Evolutionary conservation across 176 grass and related monocot genomes (phyloP).

Genomic region (Triticum aestivum): DNA sequence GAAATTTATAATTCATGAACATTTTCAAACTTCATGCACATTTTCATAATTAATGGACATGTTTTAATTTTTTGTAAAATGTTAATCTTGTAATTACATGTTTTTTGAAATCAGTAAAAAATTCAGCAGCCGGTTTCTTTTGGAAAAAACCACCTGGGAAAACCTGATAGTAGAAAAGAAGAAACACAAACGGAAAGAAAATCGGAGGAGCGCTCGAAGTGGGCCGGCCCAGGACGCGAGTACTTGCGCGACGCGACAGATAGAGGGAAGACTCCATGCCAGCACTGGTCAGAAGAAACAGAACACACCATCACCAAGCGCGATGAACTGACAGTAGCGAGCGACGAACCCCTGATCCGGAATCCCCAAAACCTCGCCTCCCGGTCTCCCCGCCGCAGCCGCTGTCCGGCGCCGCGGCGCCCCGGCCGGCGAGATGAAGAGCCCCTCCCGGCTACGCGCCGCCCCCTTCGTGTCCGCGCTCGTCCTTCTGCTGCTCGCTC

Average conservation of each 20-base stretch:
- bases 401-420: neutral
- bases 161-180: neutral
- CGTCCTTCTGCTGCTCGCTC: constrained; percentile 17
- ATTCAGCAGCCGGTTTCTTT: neutral
- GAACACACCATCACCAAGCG: neutral
- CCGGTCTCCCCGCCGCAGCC: neutral
- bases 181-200: neutral
- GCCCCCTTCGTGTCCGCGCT: neutral
- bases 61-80: neutral
- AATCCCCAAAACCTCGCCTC: neutral
- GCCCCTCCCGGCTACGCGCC: neutral
- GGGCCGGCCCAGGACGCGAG: neutral
- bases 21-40: neutral
- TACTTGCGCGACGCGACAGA: neutral
- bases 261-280: too few species aligned
- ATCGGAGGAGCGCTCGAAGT: neutral
- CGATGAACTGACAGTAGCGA: neutral
- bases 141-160: neutral
- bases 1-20: too few species aligned
- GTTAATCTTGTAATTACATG: neutral
- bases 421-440: constrained; percentile 13
- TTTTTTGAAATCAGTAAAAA: neutral
- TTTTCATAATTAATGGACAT: neutral
- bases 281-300: neutral
- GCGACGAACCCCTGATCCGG: neutral